Conservation (phyloP, 1,284 basidiomycete genomes). For the Leccinum fallax region DNA sequence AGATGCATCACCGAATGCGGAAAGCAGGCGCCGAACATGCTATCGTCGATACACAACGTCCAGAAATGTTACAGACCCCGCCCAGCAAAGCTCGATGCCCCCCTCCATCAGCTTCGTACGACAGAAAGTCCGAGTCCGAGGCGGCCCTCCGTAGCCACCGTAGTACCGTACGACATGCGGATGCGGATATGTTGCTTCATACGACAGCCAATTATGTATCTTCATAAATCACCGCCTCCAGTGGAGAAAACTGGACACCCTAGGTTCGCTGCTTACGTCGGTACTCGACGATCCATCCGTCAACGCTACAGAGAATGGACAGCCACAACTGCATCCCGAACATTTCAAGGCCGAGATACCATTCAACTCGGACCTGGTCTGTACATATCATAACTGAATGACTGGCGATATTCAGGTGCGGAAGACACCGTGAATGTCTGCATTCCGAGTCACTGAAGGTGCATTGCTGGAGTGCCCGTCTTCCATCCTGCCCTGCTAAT, state of each 20-base stretch:
- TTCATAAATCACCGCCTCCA: constrained; percentile 62
- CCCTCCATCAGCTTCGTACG: too few species aligned
- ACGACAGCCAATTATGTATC: constrained; percentile 57
- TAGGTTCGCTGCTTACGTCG: constrained; percentile 53
- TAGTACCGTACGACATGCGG: too few species aligned
- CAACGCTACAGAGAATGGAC: constrained; percentile 9
- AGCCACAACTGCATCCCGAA: constrained; percentile 24
- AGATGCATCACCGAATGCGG: background rate
- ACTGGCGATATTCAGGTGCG: constrained; percentile 82
- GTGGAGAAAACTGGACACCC: constrained; percentile 69
- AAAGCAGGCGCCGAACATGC: too few species aligned
- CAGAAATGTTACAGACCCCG: too few species aligned
- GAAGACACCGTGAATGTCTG: constrained; percentile 48
- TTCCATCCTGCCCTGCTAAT: constrained; percentile 54
- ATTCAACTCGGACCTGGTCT: constrained; percentile 50
- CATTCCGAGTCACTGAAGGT: constrained; percentile 60
- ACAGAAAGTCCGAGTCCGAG: too few species aligned
- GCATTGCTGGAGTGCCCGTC: constrained; percentile 68
- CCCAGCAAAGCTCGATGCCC: too few species aligned
- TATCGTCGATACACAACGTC: too few species aligned
- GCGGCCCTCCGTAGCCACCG: too few species aligned
- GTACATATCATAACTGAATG: constrained; percentile 67
- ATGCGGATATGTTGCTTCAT: too few species aligned
- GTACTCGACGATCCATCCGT: constrained; percentile 36
- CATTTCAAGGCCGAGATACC: constrained; percentile 70